These are phyloP conservation scores for Cocos nucifera DNA, from an alignment of 176 grass and related monocot genomes.

Conservation along the genomic window DNA sequence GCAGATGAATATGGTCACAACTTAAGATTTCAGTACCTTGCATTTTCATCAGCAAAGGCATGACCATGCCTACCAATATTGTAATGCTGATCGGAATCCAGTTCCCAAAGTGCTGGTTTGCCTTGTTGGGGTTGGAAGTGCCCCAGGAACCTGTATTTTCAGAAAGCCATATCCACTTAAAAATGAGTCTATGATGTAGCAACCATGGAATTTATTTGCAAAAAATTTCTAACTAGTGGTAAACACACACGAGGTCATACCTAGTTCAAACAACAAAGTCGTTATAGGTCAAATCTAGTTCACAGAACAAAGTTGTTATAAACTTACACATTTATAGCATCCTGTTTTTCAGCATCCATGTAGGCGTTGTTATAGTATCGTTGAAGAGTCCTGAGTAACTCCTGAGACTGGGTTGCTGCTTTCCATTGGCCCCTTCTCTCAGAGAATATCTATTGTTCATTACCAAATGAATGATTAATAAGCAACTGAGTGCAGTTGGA, in stretches of 20 bases:
- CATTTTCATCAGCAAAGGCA: conserved; percentile 43
- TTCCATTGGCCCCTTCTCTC: conserved; percentile 96
- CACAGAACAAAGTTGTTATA: neutral
- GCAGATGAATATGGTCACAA: neutral
- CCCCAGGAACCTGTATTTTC: conserved; percentile 63
- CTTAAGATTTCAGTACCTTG: conserved; percentile 28
- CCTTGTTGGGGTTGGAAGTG: conserved; percentile 89
- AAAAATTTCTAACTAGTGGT: too few relatives aligned
- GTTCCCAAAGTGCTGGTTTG: conserved; percentile 85
- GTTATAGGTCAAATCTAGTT: neutral
- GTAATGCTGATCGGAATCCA: conserved; percentile 94
- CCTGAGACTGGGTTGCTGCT: conserved; percentile 87
- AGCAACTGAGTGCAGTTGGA: neutral
- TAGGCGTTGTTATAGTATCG: conserved; percentile 96
- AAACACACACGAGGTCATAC: neutral
- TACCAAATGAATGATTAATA: neutral
- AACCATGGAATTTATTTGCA: too few relatives aligned
- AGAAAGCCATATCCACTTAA: neutral
- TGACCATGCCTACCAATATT: conserved; percentile 68
- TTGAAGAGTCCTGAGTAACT: conserved; percentile 88
- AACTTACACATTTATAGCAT: conserved; percentile 97
- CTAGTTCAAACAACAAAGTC: too few relatives aligned
- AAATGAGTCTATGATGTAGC: neutral
- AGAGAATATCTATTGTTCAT: conserved; percentile 64
- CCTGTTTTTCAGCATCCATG: conserved; percentile 92